Percentiles rank a stretch among this genome's conserved stretches.
phyloP scores from a whole-genome alignment of 345 rosid genomes.

The Nephelium lappaceum region DNA sequence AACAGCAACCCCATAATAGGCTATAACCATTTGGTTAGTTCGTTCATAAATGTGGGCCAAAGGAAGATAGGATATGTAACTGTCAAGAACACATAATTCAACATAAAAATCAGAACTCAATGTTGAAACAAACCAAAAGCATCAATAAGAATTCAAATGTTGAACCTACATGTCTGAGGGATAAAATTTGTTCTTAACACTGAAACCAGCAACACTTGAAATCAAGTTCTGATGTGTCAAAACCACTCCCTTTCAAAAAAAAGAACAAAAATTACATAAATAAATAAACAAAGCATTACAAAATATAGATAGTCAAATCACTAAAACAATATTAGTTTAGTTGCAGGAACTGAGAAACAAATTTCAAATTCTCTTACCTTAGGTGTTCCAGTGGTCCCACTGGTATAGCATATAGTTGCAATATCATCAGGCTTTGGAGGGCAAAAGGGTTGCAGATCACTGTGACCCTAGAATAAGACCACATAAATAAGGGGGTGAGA shows the following conservation, averaged over 20 bases:
- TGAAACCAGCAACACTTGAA: slow-evolving; percentile 74
- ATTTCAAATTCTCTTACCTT: slow-evolving; percentile 51
- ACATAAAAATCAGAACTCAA: slow-evolving; percentile 10
- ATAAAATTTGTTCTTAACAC: slow-evolving; percentile 33
- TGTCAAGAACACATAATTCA: slow-evolving; percentile 30
- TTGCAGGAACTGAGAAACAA: slow-evolving; percentile 25
- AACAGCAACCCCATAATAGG: slow-evolving; percentile 63
- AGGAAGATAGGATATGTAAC: slow-evolving; percentile 91
- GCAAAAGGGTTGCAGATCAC: slow-evolving; percentile 62
- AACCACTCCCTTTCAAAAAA: slow-evolving; percentile 64
- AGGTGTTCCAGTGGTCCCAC: slow-evolving; percentile 98
- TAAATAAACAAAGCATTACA: slow-evolving; percentile 5
- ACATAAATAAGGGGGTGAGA: slow-evolving; percentile 21
- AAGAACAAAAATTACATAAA: slow-evolving; percentile 20
- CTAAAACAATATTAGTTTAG: slow-evolving; percentile 16
- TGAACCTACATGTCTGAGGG: slow-evolving; percentile 79
- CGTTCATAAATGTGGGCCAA: slow-evolving; percentile 94
- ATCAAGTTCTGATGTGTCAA: slow-evolving; percentile 86
- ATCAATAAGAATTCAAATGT: slow-evolving; percentile 16
- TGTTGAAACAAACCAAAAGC: not conserved
- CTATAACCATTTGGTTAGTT: slow-evolving; percentile 62
- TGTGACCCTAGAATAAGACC: slow-evolving; percentile 65
- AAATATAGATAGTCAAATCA: slow-evolving; percentile 2
- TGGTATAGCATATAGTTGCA: slow-evolving; percentile 96
- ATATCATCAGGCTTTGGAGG: slow-evolving; percentile 82